Evolutionary conservation across 2,329 filamentous ascomycete genomes (phyloP), one percentile per base, ranked within the genome.

Genomic region (Blumeria hordei): DNA sequence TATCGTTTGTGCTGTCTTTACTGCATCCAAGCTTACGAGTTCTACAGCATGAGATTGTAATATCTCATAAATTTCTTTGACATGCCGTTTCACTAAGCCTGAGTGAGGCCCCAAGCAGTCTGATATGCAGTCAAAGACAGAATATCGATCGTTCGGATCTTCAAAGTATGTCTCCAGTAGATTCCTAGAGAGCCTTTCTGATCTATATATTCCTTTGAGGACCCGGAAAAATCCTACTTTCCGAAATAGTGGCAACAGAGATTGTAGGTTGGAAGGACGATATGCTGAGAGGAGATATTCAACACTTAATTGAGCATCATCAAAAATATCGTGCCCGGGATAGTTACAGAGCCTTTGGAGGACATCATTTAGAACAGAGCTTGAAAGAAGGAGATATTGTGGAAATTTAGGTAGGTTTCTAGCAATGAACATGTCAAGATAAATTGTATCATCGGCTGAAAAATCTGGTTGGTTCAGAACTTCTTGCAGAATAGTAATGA

Each of bases 351-450:
- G 74, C 1, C 88, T 83, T 39, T 78, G 73, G 32, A 98, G 73
- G 9, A 95, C 81, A 57, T 80, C 81, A 57, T 88, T 85, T 0
- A 98, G 73, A 1, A 85, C 83, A 2, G 85, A 88, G 16, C 88
- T 92, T 0, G 90, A 85, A 50, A 98, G 78, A 10, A 96, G 76
- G 53, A 98, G 81, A 63, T 95, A 95, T 65, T 96, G 90, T 0
- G 88, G 88, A 64, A 94, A 98, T 66, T 98, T 98, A 3, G 93
- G 86, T 53, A 98, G 70, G 65, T 94, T 98, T 55, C 92, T 80
- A 16, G 92, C 90, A 64, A 98, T 84, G 64, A 98, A 98, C 88
- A 98, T 98, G 68, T 98, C 88, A 47, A 98, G 76, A 67, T 94
- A 98, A 55, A 98, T 85, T 11, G 85, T 88, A 64, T 96, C 88